These are phyloP conservation scores for Ormosia semicastrata DNA, from an alignment of 306 rosid species.

Conservation along the genomic window DNA sequence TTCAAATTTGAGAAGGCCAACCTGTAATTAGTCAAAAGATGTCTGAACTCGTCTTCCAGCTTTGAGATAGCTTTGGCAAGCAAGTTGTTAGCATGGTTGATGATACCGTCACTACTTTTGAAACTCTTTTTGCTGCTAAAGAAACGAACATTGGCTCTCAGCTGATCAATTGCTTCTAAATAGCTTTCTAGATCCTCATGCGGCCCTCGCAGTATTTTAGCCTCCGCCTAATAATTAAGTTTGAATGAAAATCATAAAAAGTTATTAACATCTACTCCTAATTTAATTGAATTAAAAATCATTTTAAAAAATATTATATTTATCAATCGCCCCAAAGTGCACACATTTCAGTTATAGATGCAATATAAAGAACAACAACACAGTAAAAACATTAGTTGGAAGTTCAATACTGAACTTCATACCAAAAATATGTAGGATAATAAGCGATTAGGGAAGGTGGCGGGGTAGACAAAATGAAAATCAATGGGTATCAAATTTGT, in stretches of 20 bases:
- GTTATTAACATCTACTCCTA: background rate
- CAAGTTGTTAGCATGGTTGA: constrained; percentile 72
- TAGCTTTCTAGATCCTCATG: constrained; percentile 96
- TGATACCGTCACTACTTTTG: constrained; percentile 57
- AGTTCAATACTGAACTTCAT: background rate
- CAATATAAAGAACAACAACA: background rate
- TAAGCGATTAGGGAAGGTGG: background rate
- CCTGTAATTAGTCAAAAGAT: constrained; percentile 86
- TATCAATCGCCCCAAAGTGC: background rate
- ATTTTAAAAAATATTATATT: background rate
- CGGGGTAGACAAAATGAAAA: background rate
- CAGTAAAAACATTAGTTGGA: background rate
- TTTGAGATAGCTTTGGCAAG: constrained; percentile 88
- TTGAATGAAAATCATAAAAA: constrained; percentile 9
- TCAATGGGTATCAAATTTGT: background rate
- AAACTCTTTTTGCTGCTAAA: constrained; percentile 64
- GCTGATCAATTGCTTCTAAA: constrained; percentile 80
- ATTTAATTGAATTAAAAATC: background rate
- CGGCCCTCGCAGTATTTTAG: constrained; percentile 90
- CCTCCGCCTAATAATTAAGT: constrained; percentile 76
- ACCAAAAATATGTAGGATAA: background rate
- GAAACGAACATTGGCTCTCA: constrained; percentile 57
- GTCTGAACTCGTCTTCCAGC: constrained; percentile 91
- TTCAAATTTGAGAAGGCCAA: constrained; percentile 24
- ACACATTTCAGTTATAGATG: background rate